Percentiles rank a stretch among this genome's conserved stretches.
Conservation (phyloP, 2,329 filamentous ascomycete genomes). For the Colletotrichum liaoningense region DNA sequence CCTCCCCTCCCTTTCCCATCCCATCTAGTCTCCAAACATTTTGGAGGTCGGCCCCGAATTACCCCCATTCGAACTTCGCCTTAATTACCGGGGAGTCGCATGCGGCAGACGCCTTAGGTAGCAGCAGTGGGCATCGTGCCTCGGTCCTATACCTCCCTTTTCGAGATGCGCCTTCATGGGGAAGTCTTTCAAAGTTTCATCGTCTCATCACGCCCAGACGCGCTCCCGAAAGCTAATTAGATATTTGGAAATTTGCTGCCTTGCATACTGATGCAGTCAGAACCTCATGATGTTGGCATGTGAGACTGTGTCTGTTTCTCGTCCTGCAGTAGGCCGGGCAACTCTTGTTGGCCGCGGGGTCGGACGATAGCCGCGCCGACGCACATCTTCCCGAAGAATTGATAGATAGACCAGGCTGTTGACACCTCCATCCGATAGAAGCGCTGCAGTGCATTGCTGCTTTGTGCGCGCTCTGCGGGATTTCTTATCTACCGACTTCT, state of each 20-base stretch:
- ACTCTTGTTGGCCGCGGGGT: background rate
- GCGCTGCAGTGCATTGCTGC: background rate
- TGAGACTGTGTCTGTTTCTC: constrained; percentile 26
- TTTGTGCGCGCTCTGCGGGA: background rate
- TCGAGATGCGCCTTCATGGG: constrained; percentile 12
- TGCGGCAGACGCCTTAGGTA: background rate
- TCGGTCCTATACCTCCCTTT: constrained; percentile 15
- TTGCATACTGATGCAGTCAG: background rate
- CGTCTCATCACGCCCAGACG: constrained; percentile 12
- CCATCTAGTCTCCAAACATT: constrained; percentile 1
- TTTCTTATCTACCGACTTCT: constrained; percentile 13
- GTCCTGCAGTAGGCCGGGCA: background rate
- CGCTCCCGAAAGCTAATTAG: constrained; percentile 1
- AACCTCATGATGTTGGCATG: constrained; percentile 4
- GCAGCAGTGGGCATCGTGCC: background rate
- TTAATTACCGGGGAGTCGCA: background rate
- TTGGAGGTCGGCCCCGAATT: background rate
- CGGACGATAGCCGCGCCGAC: constrained; percentile 29
- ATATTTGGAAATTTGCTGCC: constrained; percentile 9
- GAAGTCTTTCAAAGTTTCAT: background rate
- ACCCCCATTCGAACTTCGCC: background rate
- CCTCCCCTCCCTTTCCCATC: background rate
- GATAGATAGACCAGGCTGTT: background rate
- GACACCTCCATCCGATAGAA: background rate
- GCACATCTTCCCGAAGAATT: constrained; percentile 5